Conservation (phyloP, 2,329 filamentous ascomycete genomes). For the Ambrosiella xylebori region DNA sequence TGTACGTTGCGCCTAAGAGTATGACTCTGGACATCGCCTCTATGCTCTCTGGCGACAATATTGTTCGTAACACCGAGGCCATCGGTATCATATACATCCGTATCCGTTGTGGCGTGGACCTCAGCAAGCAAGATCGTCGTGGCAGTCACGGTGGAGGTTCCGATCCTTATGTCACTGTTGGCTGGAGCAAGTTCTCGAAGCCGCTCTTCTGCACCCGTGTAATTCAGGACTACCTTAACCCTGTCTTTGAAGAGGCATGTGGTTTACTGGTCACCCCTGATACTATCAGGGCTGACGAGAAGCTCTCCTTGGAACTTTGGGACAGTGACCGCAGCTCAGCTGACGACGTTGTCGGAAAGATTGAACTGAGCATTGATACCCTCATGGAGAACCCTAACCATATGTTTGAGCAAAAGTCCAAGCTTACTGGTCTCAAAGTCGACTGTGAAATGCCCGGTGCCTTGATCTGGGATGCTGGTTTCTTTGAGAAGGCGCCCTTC, state of each 20-base stretch:
- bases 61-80: constrained; percentile 75
- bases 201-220: constrained; percentile 95
- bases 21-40: constrained; percentile 83
- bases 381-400: constrained; percentile 82
- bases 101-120: constrained; percentile 69
- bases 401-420: constrained; percentile 81
- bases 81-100: constrained; percentile 83
- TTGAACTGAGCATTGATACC: constrained; percentile 85
- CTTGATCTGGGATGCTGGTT: constrained; percentile 91
- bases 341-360: constrained; percentile 88
- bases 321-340: constrained; percentile 85
- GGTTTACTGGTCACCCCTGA: constrained; percentile 77
- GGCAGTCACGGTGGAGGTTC: constrained; percentile 75
- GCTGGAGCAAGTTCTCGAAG: constrained; percentile 92
- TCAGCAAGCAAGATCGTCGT: constrained; percentile 79
- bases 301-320: constrained; percentile 87
- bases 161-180: constrained; percentile 87
- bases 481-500: constrained; percentile 81
- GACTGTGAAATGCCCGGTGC: constrained; percentile 83
- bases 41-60: constrained; percentile 78
- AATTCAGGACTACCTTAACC: constrained; percentile 86
- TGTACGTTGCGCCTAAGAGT: constrained; percentile 90
- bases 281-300: constrained; percentile 83
- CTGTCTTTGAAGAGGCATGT: constrained; percentile 76
- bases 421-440: constrained; percentile 64